Evolutionary conservation across 2,329 filamentous ascomycete species (phyloP).

Genomic region (Hypoxylon sp.): DNA sequence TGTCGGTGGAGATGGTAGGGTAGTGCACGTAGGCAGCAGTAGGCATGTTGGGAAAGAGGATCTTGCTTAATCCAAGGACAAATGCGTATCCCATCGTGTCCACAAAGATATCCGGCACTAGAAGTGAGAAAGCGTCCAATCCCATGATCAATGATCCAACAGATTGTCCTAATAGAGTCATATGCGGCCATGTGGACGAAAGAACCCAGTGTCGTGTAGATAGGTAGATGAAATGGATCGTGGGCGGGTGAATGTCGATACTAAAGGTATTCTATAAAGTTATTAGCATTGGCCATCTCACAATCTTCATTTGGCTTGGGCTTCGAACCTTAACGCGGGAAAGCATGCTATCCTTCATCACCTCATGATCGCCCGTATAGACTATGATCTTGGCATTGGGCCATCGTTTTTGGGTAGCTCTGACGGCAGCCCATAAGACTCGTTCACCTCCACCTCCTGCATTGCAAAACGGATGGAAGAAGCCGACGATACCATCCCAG

Average conservation of each 20-base stretch:
- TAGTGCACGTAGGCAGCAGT: slow-evolving; percentile 97
- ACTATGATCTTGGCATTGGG: slow-evolving; percentile 89
- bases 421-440: slow-evolving; percentile 94
- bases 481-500: slow-evolving; percentile 88
- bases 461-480: slow-evolving; percentile 99
- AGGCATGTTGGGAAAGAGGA: slow-evolving; percentile 80
- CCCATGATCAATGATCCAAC: slow-evolving; percentile 86
- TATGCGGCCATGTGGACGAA: slow-evolving; percentile 85
- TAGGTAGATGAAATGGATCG: slow-evolving; percentile 88
- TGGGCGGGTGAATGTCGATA: slow-evolving; percentile 84
- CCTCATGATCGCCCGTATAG: slow-evolving; percentile 94
- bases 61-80: slow-evolving; percentile 80
- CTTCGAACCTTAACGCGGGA: slow-evolving; percentile 72
- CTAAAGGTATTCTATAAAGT: slow-evolving; percentile 82
- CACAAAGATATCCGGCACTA: slow-evolving; percentile 92
- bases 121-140: slow-evolving; percentile 90
- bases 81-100: slow-evolving; percentile 99
- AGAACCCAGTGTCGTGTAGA: slow-evolving; percentile 87
- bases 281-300: slow-evolving; percentile 14
- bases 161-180: slow-evolving; percentile 94
- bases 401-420: slow-evolving; percentile 88
- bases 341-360: slow-evolving; percentile 81
- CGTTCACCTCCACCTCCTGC: slow-evolving; percentile 95
- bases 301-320: not conserved
- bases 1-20: slow-evolving; percentile 97